Evolutionary conservation across 257 asterid species (phyloP).

Genomic region (Paulownia fortunei): DNA sequence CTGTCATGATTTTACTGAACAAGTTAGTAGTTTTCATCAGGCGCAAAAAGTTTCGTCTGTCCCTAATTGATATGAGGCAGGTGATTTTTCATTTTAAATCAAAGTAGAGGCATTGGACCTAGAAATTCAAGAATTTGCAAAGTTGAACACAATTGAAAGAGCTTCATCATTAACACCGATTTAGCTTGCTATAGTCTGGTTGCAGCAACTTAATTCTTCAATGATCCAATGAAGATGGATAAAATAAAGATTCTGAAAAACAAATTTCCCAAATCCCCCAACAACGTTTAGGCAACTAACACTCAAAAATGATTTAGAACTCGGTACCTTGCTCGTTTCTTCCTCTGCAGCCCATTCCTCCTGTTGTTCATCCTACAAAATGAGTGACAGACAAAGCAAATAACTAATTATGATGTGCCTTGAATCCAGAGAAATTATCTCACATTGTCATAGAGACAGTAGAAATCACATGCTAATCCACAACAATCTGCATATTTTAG

Average conservation of each 20-base stretch:
- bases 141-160: too few species aligned
- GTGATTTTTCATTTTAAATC: too few species aligned
- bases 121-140: too few species aligned
- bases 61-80: too few species aligned
- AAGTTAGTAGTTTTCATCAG: not conserved
- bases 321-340: conserved; percentile 44
- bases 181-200: too few species aligned
- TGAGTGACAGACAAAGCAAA: not conserved
- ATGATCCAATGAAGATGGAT: not conserved
- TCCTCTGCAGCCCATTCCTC: conserved; percentile 47
- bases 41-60: not conserved
- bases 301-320: not conserved
- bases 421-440: not conserved
- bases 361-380: conserved; percentile 48
- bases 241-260: not conserved
- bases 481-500: not conserved
- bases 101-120: too few species aligned
- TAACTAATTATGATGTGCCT: not conserved
- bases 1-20: not conserved
- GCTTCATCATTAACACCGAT: too few species aligned
- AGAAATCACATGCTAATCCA: conserved; percentile 6
- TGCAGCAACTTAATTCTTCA: not conserved
- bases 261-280: not conserved
- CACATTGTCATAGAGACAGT: not conserved
- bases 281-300: not conserved